Conservation (phyloP, 495 filamentous ascomycete genomes). For the Xylaria palmicola region DNA sequence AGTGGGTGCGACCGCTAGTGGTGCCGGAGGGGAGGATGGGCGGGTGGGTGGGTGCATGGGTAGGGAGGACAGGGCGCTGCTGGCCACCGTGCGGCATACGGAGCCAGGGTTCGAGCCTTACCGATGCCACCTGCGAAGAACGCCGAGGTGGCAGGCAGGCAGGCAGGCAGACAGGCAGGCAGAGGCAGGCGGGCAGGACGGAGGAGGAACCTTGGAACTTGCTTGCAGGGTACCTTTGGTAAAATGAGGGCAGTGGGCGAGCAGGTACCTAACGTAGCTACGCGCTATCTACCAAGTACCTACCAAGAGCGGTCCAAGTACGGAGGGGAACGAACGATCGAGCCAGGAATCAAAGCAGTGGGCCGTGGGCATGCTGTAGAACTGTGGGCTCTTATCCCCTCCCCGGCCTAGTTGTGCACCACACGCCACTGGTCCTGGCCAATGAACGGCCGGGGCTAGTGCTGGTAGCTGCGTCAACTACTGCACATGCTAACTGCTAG, state of each 20-base stretch:
- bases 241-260: no score
- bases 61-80: neutral
- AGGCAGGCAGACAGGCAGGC: no score
- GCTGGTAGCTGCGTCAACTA: slow-evolving; percentile 5
- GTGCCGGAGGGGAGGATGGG: slow-evolving; percentile 12
- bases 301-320: neutral
- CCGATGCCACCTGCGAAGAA: no score
- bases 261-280: no score
- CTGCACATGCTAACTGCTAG: slow-evolving; percentile 5
- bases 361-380: neutral
- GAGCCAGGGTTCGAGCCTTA: neutral
- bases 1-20: slow-evolving; percentile 17
- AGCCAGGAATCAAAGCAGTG: neutral
- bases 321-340: neutral
- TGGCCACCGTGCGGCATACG: neutral
- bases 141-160: neutral
- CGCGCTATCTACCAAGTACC: no score
- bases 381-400: neutral
- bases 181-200: no score
- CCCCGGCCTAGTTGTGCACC: neutral
- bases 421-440: slow-evolving; percentile 5
- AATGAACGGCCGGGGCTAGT: neutral
- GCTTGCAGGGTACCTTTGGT: no score
- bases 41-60: slow-evolving; percentile 12
- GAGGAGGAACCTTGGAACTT: no score